Conservation (phyloP, 2,329 filamentous ascomycete genomes). For the Colletotrichum liaoningense region DNA sequence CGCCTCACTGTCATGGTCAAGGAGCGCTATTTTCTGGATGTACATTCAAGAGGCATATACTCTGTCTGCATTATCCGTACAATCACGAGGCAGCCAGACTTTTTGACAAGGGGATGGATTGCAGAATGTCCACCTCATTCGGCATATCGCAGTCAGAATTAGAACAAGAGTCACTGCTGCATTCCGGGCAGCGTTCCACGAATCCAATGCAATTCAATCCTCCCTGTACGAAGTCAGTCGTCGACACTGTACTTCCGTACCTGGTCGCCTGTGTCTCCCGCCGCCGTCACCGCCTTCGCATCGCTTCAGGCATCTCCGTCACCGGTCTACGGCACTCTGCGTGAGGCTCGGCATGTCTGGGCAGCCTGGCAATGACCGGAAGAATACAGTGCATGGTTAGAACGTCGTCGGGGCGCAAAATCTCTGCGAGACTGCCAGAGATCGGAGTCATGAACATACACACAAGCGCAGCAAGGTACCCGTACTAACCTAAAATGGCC, state of each 20-base stretch:
- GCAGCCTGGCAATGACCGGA: constrained; percentile 13
- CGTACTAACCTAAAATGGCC: constrained; percentile 21
- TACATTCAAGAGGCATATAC: constrained; percentile 3
- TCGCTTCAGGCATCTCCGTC: constrained; percentile 4
- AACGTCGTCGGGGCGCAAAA: constrained; percentile 25
- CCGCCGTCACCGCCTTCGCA: constrained; percentile 14
- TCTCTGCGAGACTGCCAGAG: constrained; percentile 13
- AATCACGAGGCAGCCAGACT: constrained; percentile 13
- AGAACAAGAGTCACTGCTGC: constrained; percentile 13
- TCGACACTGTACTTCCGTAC: constrained; percentile 3
- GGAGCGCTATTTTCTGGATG: constrained; percentile 26
- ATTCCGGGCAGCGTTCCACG: constrained; percentile 1
- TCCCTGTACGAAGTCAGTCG: constrained; percentile 1
- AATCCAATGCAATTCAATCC: not conserved
- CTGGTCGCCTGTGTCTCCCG: not conserved
- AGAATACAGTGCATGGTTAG: constrained; percentile 24
- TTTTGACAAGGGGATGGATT: not conserved
- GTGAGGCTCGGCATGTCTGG: constrained; percentile 22
- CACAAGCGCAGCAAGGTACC: not conserved
- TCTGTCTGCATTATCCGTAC: not conserved
- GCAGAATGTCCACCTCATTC: constrained; percentile 12
- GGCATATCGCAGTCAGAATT: not conserved
- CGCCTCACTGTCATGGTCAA: not conserved
- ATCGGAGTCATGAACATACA: constrained; percentile 28
- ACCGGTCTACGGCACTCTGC: constrained; percentile 2